Conservation (phyloP, 768 basidiomycete species). For the Lactarius tabidus region DNA sequence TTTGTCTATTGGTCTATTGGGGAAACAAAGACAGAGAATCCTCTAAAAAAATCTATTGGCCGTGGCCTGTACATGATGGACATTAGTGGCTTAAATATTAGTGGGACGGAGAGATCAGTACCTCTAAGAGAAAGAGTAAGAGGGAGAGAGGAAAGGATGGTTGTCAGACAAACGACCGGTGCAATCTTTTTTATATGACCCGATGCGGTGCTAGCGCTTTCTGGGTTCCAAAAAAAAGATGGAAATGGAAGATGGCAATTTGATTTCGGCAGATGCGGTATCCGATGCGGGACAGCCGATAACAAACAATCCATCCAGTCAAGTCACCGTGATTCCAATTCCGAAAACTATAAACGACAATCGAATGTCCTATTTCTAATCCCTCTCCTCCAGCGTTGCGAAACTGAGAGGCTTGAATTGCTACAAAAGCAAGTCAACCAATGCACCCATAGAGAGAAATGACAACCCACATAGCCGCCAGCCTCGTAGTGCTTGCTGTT, state of each 20-base stretch:
- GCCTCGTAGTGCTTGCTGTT: constrained; percentile 96
- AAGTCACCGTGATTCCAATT: neutral
- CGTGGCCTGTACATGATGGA: constrained; percentile 32
- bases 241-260: neutral
- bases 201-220: constrained; percentile 14
- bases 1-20: constrained; percentile 34
- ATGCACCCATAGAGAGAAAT: neutral
- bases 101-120: constrained; percentile 32
- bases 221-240: constrained; percentile 19
- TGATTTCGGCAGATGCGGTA: neutral
- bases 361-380: constrained; percentile 21
- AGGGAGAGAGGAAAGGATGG: constrained; percentile 35
- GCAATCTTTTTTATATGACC: neutral
- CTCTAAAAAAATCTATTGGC: constrained; percentile 54
- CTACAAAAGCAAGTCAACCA: constrained; percentile 35
- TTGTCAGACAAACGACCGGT: neutral
- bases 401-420: constrained; percentile 48
- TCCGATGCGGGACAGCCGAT: neutral
- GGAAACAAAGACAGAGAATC: constrained; percentile 57
- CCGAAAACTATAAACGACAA: neutral
- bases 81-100: constrained; percentile 2
- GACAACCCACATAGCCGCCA: constrained; percentile 71
- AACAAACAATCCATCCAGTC: neutral
- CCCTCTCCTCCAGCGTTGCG: constrained; percentile 39
- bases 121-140: constrained; percentile 35